Percentiles rank a stretch among this genome's conserved stretches.
Evolutionary conservation across 495 filamentous ascomycete species (phyloP).

Genomic region (Parathielavia hyrcaniae): DNA sequence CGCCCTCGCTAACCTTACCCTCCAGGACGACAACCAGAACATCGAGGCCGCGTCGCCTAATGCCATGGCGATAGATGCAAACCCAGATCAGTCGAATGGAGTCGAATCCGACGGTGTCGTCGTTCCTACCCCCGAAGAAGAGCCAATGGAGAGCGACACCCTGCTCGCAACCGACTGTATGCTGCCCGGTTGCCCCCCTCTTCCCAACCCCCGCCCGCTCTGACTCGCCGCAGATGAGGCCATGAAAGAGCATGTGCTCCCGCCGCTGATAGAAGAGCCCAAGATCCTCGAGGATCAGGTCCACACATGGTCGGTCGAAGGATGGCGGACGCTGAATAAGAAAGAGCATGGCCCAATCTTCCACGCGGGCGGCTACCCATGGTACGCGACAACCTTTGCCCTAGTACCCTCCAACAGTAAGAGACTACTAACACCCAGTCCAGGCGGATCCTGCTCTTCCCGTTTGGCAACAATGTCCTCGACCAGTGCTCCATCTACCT

Average conservation of each 20-base stretch:
- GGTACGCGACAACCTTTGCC: slow-evolving; percentile 43
- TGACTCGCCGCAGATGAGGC: slow-evolving; percentile 57
- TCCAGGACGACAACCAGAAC: slow-evolving; percentile 37
- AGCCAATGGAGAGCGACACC: slow-evolving; percentile 32
- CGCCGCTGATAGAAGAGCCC: slow-evolving; percentile 53
- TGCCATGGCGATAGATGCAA: slow-evolving; percentile 67
- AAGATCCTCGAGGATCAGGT: slow-evolving; percentile 70
- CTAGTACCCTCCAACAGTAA: neutral
- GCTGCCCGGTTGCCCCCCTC: slow-evolving; percentile 23
- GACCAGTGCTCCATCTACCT: slow-evolving; percentile 93
- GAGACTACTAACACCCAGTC: neutral
- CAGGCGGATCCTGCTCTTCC: slow-evolving; percentile 93
- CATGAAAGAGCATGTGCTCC: slow-evolving; percentile 72
- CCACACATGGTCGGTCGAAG: slow-evolving; percentile 78
- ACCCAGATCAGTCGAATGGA: slow-evolving; percentile 56
- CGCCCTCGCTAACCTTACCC: slow-evolving; percentile 27
- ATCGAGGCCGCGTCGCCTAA: slow-evolving; percentile 37
- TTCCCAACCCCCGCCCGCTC: slow-evolving; percentile 11
- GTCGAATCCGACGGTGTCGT: slow-evolving; percentile 79
- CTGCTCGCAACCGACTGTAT: slow-evolving; percentile 62
- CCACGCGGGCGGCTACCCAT: slow-evolving; percentile 78
- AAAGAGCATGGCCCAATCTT: slow-evolving; percentile 86
- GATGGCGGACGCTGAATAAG: slow-evolving; percentile 66
- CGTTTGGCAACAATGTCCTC: slow-evolving; percentile 76
- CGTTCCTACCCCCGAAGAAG: slow-evolving; percentile 71